These are phyloP conservation scores for Gnomoniopsis sp. DNA, from an alignment of 2,329 filamentous ascomycete genomes.

Conservation along the genomic window DNA sequence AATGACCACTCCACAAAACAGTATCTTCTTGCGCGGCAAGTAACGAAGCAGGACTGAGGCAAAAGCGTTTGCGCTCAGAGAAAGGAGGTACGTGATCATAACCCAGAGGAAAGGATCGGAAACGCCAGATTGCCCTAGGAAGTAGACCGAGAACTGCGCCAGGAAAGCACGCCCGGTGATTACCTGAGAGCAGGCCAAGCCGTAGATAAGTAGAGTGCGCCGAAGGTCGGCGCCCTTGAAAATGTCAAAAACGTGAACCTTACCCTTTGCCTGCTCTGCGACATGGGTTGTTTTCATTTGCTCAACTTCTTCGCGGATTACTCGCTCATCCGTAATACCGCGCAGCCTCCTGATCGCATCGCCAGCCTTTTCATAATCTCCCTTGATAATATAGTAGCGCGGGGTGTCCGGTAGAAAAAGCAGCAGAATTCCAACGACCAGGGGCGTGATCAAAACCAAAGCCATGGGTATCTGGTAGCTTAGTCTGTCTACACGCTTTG, in stretches of 20 bases:
- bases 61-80: neutral
- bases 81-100: neutral
- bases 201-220: neutral
- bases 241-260: neutral
- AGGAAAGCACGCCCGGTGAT: neutral
- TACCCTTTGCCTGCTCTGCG: neutral
- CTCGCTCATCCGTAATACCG: neutral
- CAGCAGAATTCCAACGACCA: neutral
- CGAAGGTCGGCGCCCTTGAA: neutral
- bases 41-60: neutral
- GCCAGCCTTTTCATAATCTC: neutral
- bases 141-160: neutral
- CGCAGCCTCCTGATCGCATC: neutral
- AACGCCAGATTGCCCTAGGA: neutral
- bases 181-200: neutral
- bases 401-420: neutral
- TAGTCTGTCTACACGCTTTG: neutral
- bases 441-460: neutral
- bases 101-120: neutral
- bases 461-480: neutral
- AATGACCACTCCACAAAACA: neutral
- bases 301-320: neutral
- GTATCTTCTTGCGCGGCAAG: too few species aligned
- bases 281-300: neutral
- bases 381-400: neutral